These are phyloP conservation scores for Fusarium humuli DNA, from an alignment of 2,329 filamentous ascomycete genomes.

Conservation along the genomic window DNA sequence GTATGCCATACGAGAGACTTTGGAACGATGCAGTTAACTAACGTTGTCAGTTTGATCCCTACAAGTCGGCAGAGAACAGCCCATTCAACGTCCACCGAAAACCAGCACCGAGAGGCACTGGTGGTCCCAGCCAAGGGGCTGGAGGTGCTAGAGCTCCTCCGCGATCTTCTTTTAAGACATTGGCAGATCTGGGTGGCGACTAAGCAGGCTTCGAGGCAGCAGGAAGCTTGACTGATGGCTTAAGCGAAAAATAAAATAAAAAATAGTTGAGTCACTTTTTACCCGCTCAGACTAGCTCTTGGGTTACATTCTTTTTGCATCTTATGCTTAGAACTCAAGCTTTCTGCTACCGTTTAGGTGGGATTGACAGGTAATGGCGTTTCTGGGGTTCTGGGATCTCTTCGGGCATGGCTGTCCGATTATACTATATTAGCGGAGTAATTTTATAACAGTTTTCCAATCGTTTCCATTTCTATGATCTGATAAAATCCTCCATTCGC, in stretches of 20 bases:
- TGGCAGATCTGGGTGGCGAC: conserved; percentile 63
- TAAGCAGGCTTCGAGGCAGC: conserved; percentile 12
- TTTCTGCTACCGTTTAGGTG: not conserved
- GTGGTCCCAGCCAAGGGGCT: conserved; percentile 34
- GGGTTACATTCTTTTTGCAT: not conserved
- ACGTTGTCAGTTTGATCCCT: conserved; percentile 66
- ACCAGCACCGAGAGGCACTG: conserved; percentile 44
- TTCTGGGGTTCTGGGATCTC: conserved; percentile 3
- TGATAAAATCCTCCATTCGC: not conserved
- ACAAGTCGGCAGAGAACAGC: conserved; percentile 70
- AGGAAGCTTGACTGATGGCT: not conserved
- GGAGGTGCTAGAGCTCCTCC: conserved; percentile 47
- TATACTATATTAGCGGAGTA: not conserved
- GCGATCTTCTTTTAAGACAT: conserved; percentile 60
- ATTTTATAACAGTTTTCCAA: not conserved
- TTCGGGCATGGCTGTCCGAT: not conserved
- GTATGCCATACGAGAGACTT: conserved; percentile 53
- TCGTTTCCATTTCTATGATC: not conserved
- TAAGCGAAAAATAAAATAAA: too few relatives aligned
- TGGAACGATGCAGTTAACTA: conserved; percentile 31
- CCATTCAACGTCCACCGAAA: conserved; percentile 65
- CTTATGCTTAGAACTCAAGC: not conserved
- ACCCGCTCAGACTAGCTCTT: not conserved
- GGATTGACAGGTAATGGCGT: not conserved
- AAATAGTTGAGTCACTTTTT: not conserved